Conservation (phyloP, 2,329 filamentous ascomycete species). For the Didymellaceae sp. region DNA sequence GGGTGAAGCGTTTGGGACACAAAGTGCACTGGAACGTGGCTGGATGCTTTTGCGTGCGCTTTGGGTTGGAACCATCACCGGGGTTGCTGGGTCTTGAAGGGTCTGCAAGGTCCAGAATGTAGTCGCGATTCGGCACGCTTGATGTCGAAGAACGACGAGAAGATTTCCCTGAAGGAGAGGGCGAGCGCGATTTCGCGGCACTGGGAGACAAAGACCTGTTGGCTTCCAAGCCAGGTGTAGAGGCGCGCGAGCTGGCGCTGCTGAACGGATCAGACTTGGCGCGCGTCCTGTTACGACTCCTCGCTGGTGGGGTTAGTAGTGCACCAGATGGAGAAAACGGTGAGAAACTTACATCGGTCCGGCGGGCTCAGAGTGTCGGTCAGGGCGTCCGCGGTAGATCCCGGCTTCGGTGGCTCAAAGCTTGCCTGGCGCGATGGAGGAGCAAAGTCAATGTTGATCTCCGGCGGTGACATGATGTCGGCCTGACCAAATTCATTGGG, state of each 20-base stretch:
- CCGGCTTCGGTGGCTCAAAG: constrained; percentile 70
- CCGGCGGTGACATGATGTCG: constrained; percentile 84
- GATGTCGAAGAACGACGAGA: constrained; percentile 59
- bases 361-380: constrained; percentile 71
- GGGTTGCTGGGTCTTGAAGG: constrained; percentile 73
- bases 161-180: constrained; percentile 56
- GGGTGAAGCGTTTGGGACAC: constrained; percentile 94
- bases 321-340: neutral
- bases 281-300: constrained; percentile 62
- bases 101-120: constrained; percentile 90
- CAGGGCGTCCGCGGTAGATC: constrained; percentile 70
- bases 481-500: constrained; percentile 73
- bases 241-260: constrained; percentile 54
- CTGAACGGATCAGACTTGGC: constrained; percentile 68
- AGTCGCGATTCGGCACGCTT: constrained; percentile 66
- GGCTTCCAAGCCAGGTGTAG: constrained; percentile 49
- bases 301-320: constrained; percentile 49
- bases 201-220: constrained; percentile 53
- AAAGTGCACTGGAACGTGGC: constrained; percentile 94
- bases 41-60: constrained; percentile 95
- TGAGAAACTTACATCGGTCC: constrained; percentile 61
- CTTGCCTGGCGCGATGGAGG: constrained; percentile 72
- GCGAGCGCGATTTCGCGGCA: constrained; percentile 53
- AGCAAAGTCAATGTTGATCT: constrained; percentile 93
- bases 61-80: constrained; percentile 57